Conservation (phyloP, 2,329 filamentous ascomycete genomes). For the Ceratocystis diversiconidia region DNA sequence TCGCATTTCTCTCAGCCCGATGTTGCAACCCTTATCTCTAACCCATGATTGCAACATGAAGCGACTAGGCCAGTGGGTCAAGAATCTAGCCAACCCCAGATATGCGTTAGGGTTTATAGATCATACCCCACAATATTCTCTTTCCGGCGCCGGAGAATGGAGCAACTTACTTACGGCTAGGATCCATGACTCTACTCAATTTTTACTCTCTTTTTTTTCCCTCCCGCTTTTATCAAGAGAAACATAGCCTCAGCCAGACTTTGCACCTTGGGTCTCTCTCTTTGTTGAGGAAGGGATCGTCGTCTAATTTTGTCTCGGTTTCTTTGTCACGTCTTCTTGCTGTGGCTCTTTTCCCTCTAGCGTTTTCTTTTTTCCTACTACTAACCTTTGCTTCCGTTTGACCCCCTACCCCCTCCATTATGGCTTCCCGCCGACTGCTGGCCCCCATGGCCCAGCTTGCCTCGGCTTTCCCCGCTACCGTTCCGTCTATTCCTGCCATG, state of each 20-base stretch:
- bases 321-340: not conserved
- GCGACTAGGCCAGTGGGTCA: not conserved
- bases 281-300: slow-evolving; percentile 2
- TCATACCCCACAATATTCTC: not conserved
- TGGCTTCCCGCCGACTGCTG: slow-evolving; percentile 34
- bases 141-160: slow-evolving; percentile 4
- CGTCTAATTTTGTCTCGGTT: not conserved
- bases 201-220: slow-evolving; percentile 14
- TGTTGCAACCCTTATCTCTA: not conserved
- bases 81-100: not conserved
- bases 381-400: slow-evolving; percentile 5
- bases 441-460: slow-evolving; percentile 28
- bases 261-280: not conserved
- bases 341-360: not conserved
- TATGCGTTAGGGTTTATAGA: not conserved
- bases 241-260: slow-evolving; percentile 5
- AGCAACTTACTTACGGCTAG: not conserved
- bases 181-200: slow-evolving; percentile 3
- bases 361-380: slow-evolving; percentile 6
- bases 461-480: slow-evolving; percentile 20
- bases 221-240: slow-evolving; percentile 12
- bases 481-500: slow-evolving; percentile 24
- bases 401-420: slow-evolving; percentile 21
- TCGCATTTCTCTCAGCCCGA: not conserved
- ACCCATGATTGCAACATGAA: not conserved